phyloP scores from a whole-genome alignment of 176 grass and related monocot genomes.

The Aegilops sharonensis region DNA sequence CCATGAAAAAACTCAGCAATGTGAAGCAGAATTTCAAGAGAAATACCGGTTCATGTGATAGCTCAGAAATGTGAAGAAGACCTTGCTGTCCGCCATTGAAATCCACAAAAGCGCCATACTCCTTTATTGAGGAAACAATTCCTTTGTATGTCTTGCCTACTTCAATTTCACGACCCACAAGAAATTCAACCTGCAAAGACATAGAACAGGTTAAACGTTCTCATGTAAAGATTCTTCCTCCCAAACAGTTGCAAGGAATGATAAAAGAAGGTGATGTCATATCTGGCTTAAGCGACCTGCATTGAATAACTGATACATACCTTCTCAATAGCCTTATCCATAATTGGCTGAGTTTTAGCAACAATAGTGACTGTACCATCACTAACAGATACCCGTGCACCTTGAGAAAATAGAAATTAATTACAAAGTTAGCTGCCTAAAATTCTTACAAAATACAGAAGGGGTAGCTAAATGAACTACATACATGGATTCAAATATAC shows the following conservation, averaged over 20 bases:
- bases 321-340: constrained; percentile 93
- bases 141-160: constrained; percentile 81
- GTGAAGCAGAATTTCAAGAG: constrained; percentile 56
- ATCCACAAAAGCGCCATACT: constrained; percentile 97
- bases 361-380: constrained; percentile 95
- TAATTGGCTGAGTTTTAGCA: constrained; percentile 87
- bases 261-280: background rate
- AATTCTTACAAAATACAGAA: background rate
- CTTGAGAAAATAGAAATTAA: constrained; percentile 46
- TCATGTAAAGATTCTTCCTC: constrained; percentile 11
- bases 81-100: constrained; percentile 97
- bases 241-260: background rate
- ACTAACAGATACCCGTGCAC: constrained; percentile 81
- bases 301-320: constrained; percentile 39
- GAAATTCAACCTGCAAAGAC: constrained; percentile 70
- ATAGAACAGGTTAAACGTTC: background rate
- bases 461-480: background rate
- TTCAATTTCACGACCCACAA: constrained; percentile 90
- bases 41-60: constrained; percentile 89
- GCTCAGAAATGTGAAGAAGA: constrained; percentile 96
- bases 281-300: constrained; percentile 17
- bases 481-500: background rate
- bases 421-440: background rate
- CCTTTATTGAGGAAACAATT: constrained; percentile 81
- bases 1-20: constrained; percentile 87